phyloP scores from a whole-genome alignment of 2,329 filamentous ascomycete species.

The Hortaea werneckii region DNA sequence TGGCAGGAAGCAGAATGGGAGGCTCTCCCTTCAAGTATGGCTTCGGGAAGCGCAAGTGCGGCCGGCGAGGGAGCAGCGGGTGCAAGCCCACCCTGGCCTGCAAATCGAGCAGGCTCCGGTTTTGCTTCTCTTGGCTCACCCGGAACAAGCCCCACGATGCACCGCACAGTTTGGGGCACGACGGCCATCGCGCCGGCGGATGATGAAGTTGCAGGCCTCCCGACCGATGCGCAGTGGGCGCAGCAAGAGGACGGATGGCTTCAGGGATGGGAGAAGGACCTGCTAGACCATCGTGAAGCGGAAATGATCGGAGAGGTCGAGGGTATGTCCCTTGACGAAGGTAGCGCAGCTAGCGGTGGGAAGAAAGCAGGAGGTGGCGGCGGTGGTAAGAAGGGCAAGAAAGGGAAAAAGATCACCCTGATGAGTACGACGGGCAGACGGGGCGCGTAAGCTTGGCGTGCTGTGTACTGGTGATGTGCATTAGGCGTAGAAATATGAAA shows the following conservation, averaged over 20 bases:
- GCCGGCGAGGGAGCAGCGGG: constrained; percentile 27
- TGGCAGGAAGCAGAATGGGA: constrained; percentile 16
- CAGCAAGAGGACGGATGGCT: constrained; percentile 71
- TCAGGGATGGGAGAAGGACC: constrained; percentile 69
- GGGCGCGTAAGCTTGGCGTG: constrained; percentile 10
- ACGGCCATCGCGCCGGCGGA: constrained; percentile 53
- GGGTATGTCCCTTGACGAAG: constrained; percentile 18
- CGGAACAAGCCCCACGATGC: constrained; percentile 67
- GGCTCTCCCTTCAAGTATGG: constrained; percentile 1
- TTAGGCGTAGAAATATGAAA: too few relatives aligned
- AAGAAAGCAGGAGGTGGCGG: constrained; percentile 13
- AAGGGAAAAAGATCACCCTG: constrained; percentile 57
- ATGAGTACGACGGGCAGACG: constrained; percentile 49
- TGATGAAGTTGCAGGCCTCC: constrained; percentile 35
- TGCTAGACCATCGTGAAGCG: constrained; percentile 56
- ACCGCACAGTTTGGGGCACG: constrained; percentile 90
- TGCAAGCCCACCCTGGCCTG: constrained; percentile 33
- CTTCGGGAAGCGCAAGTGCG: background rate
- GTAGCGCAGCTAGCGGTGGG: constrained; percentile 14
- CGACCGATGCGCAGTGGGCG: constrained; percentile 28
- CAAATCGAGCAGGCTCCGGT: constrained; percentile 49
- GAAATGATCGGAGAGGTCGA: constrained; percentile 42
- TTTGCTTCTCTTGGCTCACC: constrained; percentile 64
- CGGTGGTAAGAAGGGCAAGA: constrained; percentile 47
- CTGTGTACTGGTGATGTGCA: too few relatives aligned